Base-by-base conservation (phyloP, 2,329 filamentous ascomycete genomes). In the Xylariomycetidae sp. region DNA sequence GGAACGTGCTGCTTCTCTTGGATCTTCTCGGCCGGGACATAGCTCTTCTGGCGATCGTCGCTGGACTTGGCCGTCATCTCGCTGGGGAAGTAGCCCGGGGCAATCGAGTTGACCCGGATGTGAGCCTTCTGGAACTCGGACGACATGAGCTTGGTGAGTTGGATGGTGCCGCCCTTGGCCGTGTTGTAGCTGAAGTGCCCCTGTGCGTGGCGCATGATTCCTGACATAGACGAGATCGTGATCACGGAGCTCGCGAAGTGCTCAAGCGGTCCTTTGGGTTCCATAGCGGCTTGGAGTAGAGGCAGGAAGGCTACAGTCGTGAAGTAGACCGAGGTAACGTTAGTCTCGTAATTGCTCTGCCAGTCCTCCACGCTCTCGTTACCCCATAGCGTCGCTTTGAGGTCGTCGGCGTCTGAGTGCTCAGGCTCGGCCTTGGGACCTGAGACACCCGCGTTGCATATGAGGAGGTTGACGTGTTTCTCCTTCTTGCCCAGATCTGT, bases 101-200 rank as follows among this genome's bases (percentile, higher is more conserved):
- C 80, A 42, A 84, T 82, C 16, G 67, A 71, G 55, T 85, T 85
- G 35, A 84, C 72, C 2, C 81, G 58, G 14, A 85, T 62, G 2
- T 67, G 62, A 5, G 74, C 64, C 48, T 76, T 72, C 42, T 74
- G 67, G 44, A 85, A 74, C 58, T 85, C 80, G 15, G 76, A 71
- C 16, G 73, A 77, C 66, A 85, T 75, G 51, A 85, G 69, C 57
- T 80, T 81, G 2, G 75, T 78, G 33, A 85, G 56, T 39, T 85
- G 80, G 3, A 83, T 73, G 0, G 79, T 77, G 0, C 74, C 81
- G 2, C 73, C 80, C 58, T 85, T 85, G 35, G 74, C 74, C 0
- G 80, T 72, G 46, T 84, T 84, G 60, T 85, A 85, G 4, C 72
- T 70, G 53, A 84, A 85, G 51, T 85, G 80, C 16, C 77, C 75